Evolutionary conservation across 2,329 filamentous ascomycete species (phyloP).

Genomic region (Colletotrichum tropicicola): DNA sequence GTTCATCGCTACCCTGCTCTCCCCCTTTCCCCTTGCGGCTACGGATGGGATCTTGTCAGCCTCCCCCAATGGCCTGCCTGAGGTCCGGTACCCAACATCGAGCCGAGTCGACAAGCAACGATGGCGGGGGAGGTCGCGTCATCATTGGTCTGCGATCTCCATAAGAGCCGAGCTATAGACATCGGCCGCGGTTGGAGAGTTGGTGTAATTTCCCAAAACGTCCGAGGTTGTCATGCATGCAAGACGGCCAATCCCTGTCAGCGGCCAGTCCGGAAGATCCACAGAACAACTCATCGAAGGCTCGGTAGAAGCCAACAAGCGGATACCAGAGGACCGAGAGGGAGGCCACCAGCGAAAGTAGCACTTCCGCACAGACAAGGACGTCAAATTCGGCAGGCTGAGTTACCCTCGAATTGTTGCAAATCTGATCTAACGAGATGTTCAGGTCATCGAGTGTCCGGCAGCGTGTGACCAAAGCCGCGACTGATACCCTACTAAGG

Average conservation of each 20-base stretch:
- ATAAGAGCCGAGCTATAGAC: conserved; percentile 49
- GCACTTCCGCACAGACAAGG: conserved; percentile 24
- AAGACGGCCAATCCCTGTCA: conserved; percentile 37
- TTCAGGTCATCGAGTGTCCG: neutral
- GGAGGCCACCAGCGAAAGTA: conserved; percentile 20
- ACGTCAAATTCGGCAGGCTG: conserved; percentile 3
- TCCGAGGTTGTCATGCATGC: conserved; percentile 52
- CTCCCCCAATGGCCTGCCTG: conserved; percentile 19
- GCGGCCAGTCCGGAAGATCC: conserved; percentile 42
- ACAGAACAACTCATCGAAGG: conserved; percentile 54
- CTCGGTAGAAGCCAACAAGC: conserved; percentile 31
- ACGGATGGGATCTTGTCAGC: conserved; percentile 27
- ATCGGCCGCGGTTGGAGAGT: conserved; percentile 44
- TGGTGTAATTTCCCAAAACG: conserved; percentile 55
- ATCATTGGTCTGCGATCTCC: conserved; percentile 41
- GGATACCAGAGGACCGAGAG: conserved; percentile 12
- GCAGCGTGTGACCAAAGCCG: conserved; percentile 13
- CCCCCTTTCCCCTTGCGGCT: conserved; percentile 20
- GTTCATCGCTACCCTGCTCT: conserved; percentile 24
- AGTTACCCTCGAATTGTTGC: conserved; percentile 1
- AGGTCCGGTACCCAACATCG: conserved; percentile 12
- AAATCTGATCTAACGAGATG: conserved; percentile 21
- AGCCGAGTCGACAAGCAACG: conserved; percentile 22
- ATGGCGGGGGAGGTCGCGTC: conserved; percentile 38
- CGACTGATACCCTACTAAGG: conserved; percentile 10